A percentile compares a stretch with the other conserved stretches of the same genome.
Conservation (phyloP, 2,329 filamentous ascomycete genomes). For the Cercospora sp. region DNA sequence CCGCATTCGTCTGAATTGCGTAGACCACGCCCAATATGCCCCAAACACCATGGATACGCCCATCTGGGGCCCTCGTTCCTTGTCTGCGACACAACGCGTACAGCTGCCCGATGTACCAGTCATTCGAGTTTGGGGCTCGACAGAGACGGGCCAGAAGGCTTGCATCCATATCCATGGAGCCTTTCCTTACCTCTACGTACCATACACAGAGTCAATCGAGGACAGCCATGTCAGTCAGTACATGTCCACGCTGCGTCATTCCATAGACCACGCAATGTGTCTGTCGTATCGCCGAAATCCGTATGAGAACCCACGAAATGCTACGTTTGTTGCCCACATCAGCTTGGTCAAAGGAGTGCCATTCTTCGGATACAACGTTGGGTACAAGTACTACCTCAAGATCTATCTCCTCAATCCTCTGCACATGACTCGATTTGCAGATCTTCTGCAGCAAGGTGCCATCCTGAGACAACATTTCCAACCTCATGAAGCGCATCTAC, state of each 20-base stretch:
- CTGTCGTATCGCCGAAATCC: conserved; percentile 78
- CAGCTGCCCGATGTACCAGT: conserved; percentile 77
- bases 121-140: conserved; percentile 86
- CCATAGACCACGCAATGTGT: conserved; percentile 86
- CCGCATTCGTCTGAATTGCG: conserved; percentile 87
- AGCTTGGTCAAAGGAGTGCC: conserved; percentile 89
- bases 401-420: conserved; percentile 89
- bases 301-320: conserved; percentile 60
- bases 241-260: conserved; percentile 75
- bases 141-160: conserved; percentile 91
- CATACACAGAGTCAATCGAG: conserved; percentile 31
- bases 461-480: conserved; percentile 83
- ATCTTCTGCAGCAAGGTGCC: conserved; percentile 82
- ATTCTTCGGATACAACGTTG: conserved; percentile 94
- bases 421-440: conserved; percentile 82
- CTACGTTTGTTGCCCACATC: conserved; percentile 81
- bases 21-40: conserved; percentile 86
- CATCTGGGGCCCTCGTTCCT: conserved; percentile 55
- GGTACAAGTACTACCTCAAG: conserved; percentile 87
- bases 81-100: conserved; percentile 58
- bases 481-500: conserved; percentile 89
- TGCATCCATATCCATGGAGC: conserved; percentile 95
- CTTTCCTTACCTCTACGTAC: conserved; percentile 89
- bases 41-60: conserved; percentile 80
- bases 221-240: conserved; percentile 65